phyloP scores from a whole-genome alignment of 352 stramenopile genomes.

The Globisporangium middletonii region DNA sequence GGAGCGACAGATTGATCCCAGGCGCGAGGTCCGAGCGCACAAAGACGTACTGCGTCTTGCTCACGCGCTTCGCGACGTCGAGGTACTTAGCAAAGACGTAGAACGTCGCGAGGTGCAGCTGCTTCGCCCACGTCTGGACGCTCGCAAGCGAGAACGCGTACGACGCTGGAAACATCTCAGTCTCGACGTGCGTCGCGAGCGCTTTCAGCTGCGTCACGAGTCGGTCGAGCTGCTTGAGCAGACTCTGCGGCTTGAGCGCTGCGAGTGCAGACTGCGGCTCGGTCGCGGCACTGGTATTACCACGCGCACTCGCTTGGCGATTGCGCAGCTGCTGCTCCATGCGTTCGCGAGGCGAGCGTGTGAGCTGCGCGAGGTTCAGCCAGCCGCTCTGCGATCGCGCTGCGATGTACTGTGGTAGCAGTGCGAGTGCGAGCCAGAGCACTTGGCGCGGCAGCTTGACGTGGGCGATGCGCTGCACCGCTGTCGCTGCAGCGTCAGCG shows the following conservation, averaged over 20 bases:
- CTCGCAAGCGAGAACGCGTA: slow-evolving; percentile 52
- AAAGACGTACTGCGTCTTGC: slow-evolving; percentile 74
- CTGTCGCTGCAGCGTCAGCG: neutral
- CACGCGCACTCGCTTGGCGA: slow-evolving; percentile 23
- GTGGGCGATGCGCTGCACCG: slow-evolving; percentile 14
- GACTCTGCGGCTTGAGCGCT: slow-evolving; percentile 8
- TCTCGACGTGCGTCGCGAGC: slow-evolving; percentile 30
- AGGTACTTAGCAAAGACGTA: slow-evolving; percentile 75
- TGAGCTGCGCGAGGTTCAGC: slow-evolving; percentile 60
- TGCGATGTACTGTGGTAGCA: slow-evolving; percentile 57
- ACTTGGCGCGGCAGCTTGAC: slow-evolving; percentile 34
- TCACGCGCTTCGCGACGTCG: slow-evolving; percentile 58
- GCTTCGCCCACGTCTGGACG: slow-evolving; percentile 40
- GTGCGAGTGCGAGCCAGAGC: slow-evolving; percentile 47
- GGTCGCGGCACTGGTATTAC: neutral
- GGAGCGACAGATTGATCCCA: slow-evolving; percentile 58
- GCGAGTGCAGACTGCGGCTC: slow-evolving; percentile 1
- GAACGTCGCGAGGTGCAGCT: slow-evolving; percentile 65
- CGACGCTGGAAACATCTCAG: slow-evolving; percentile 36
- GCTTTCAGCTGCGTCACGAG: slow-evolving; percentile 40
- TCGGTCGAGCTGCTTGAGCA: slow-evolving; percentile 35
- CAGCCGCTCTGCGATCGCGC: slow-evolving; percentile 64
- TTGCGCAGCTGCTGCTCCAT: slow-evolving; percentile 75
- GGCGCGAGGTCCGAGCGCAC: slow-evolving; percentile 53
- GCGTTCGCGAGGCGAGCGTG: slow-evolving; percentile 55